Evolutionary conservation across 129 eudicot species (phyloP).

Genomic region (carrot (Daucus carota)): DNA sequence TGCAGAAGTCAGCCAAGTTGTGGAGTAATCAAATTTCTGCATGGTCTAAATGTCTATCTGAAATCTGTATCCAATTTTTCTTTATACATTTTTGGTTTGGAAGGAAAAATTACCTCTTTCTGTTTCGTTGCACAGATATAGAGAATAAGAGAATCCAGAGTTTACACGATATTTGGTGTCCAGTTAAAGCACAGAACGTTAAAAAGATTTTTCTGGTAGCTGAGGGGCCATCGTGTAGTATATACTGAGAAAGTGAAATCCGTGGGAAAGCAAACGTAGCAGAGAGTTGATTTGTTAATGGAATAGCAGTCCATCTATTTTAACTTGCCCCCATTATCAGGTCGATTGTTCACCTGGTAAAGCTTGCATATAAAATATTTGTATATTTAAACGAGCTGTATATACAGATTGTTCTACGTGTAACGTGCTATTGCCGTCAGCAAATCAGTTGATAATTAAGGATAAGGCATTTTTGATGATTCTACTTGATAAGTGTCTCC

Average conservation of each 20-base stretch:
- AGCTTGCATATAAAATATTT: slow-evolving; percentile 4
- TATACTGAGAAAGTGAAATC: not conserved
- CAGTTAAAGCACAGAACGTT: not conserved
- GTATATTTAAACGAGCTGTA: slow-evolving; percentile 3
- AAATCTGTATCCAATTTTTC: not conserved
- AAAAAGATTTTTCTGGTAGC: not conserved
- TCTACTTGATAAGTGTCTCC: not conserved
- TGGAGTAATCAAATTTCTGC: not conserved
- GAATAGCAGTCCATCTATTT: not conserved
- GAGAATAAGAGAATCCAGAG: not conserved
- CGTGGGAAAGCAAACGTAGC: not conserved
- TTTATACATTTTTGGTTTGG: not conserved
- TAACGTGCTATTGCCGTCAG: not conserved
- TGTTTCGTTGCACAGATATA: not conserved
- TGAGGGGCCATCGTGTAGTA: not conserved
- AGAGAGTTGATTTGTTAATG: not conserved
- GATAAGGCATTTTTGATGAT: not conserved
- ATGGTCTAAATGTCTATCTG: not conserved
- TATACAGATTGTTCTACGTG: not conserved
- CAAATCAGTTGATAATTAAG: not conserved
- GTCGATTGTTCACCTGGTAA: not conserved
- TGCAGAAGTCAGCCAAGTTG: not conserved
- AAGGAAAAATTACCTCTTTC: not conserved
- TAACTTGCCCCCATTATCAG: not conserved
- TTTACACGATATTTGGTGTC: not conserved